Conservation (phyloP, 805 yeast species). For the Candida stauntonica region DNA sequence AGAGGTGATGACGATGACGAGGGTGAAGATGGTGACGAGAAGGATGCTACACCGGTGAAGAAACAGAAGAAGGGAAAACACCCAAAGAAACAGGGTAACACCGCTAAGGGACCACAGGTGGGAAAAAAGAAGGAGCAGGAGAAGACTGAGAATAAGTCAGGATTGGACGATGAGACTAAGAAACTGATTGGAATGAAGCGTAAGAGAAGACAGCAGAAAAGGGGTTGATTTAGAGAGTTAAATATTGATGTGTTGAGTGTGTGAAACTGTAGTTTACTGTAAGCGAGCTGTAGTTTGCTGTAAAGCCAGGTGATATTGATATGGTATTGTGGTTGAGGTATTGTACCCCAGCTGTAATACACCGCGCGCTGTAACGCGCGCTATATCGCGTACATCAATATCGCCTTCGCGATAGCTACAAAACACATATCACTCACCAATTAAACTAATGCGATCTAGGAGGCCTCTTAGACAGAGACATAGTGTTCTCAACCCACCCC, state of each 20-base stretch:
- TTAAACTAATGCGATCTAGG: slow-evolving; percentile 67
- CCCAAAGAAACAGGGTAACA: slow-evolving; percentile 37
- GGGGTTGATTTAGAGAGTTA: too few relatives aligned
- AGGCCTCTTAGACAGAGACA: slow-evolving; percentile 61
- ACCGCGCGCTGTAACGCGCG: too few relatives aligned
- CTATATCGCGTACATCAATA: too few relatives aligned
- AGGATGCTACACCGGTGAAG: slow-evolving; percentile 7
- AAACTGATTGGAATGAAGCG: slow-evolving; percentile 66
- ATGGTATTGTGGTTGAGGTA: too few relatives aligned
- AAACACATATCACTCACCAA: too few relatives aligned
- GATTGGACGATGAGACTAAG: slow-evolving; percentile 51
- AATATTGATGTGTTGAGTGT: too few relatives aligned
- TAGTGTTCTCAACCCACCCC: slow-evolving; percentile 81
- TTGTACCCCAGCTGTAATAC: too few relatives aligned
- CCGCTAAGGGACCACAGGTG: slow-evolving; percentile 36
- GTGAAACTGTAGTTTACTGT: too few relatives aligned
- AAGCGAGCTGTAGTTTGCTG: neutral
- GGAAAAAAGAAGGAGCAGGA: slow-evolving; percentile 20
- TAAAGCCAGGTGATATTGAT: neutral
- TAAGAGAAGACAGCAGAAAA: slow-evolving; percentile 53
- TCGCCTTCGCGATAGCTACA: too few relatives aligned
- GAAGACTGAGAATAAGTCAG: slow-evolving; percentile 29
- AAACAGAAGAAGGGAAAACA: slow-evolving; percentile 16
- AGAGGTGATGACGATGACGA: slow-evolving; percentile 23
- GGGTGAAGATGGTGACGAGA: slow-evolving; percentile 19